Percentiles rank a stretch among this genome's conserved stretches.
Evolutionary conservation across 2,329 filamentous ascomycete genomes (phyloP).

Genomic region (Beauveria sp.): DNA sequence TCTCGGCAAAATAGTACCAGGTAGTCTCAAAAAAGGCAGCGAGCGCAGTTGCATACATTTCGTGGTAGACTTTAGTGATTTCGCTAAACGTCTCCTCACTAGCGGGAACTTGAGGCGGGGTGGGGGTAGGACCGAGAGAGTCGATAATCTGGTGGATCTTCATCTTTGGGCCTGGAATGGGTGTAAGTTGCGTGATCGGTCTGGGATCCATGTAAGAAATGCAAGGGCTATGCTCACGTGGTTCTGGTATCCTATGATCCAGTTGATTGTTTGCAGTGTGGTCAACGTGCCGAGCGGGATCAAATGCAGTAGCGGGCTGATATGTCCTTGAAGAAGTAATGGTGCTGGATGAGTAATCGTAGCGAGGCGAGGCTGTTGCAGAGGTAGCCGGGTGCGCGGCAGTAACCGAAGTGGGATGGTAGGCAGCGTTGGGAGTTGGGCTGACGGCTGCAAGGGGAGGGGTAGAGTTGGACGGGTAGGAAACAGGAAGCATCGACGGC

Average conservation of each 20-base stretch:
- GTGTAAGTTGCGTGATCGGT: constrained; percentile 12
- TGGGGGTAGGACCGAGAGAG: constrained; percentile 51
- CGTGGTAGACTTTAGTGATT: constrained; percentile 63
- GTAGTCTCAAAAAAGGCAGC: constrained; percentile 72
- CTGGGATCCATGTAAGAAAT: constrained; percentile 9
- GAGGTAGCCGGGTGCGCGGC: constrained; percentile 22
- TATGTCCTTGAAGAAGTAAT: not conserved
- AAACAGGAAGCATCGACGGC: constrained; percentile 35
- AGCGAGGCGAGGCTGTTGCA: constrained; percentile 34
- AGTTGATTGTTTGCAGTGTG: not conserved
- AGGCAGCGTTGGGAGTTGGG: constrained; percentile 17
- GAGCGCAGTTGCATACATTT: constrained; percentile 68
- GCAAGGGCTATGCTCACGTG: not conserved
- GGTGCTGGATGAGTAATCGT: constrained; percentile 33
- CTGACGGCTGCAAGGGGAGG: constrained; percentile 26
- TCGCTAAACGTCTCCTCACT: constrained; percentile 51
- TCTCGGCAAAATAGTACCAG: constrained; percentile 61
- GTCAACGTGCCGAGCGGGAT: not conserved
- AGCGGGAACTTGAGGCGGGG: constrained; percentile 45
- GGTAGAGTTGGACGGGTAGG: constrained; percentile 28
- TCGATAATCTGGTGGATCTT: constrained; percentile 66
- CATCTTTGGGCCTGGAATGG: constrained; percentile 52
- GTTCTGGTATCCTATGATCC: not conserved
- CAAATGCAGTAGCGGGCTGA: not conserved
- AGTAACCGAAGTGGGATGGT: constrained; percentile 27